Base-by-base conservation (phyloP, 352 stramenopile species). In the Aphanomyces stellatus region DNA sequence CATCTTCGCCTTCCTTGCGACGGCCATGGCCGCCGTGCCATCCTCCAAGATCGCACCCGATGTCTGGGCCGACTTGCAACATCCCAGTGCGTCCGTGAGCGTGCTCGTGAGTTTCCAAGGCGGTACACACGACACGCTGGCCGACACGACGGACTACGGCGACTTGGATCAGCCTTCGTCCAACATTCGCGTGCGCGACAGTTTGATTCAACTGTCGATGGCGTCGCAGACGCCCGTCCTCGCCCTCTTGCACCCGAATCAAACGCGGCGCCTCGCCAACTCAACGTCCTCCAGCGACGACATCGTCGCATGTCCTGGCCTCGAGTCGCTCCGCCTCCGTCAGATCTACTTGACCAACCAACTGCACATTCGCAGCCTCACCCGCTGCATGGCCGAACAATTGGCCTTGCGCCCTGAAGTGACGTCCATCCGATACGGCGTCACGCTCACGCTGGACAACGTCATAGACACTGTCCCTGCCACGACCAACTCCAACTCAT, bases 331-430 rank as follows among this genome's bases (percentile, higher is more conserved):
- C 10, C 1, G 19, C 7, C 7, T 65, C 17, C 33, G 41, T 4
- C 34, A 65, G 19, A 30, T 65, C 40, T 65, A 41, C 28, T 17
- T 65, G 3, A 41, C 57, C 15, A 65, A 65, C 43, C 57, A 65
- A 28, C 28, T 67, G 17, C 25, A 67, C 4, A 41, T 67, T 17
- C 28, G 28, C 22, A 7, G 37, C 8, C 40, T 67, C 19, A 59
- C 60, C 22, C 34, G 57, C 27, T 67, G 60, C 60, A 59, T 67
- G 0, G 60, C 60, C n/a, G 41, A 67, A 33, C 41, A 67, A 27
- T 22, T 67, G 5, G 28, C 28, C 11, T 19, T 41, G 3, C 49
- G 22, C 0, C 25, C 41, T 4, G 37, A 35, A 35, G 60, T 59
- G 22, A 17, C 2, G 5, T 28, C 19, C 6, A 10, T 59, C 3